These are phyloP conservation scores for Cadophora sp. DNA, from an alignment of 2,329 filamentous ascomycete genomes.

Conservation along the genomic window DNA sequence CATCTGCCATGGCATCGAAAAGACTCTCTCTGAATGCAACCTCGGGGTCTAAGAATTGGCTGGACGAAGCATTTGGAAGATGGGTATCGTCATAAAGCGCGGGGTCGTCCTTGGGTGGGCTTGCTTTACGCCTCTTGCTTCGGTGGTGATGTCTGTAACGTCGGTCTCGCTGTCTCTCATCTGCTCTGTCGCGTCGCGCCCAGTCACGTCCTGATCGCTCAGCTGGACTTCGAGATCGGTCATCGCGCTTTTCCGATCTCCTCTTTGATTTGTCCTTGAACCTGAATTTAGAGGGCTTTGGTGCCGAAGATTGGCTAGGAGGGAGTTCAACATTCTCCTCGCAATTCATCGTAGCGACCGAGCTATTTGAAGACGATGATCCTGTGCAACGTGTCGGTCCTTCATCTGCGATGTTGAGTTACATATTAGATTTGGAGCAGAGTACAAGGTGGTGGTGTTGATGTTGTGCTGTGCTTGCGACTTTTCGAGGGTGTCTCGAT, in stretches of 20 bases:
- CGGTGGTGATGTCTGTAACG: conserved; percentile 39
- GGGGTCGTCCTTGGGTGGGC: conserved; percentile 43
- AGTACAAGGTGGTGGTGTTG: neutral
- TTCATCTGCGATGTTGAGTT: neutral
- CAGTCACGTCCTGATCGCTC: conserved; percentile 2
- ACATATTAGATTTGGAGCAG: neutral
- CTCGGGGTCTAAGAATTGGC: conserved; percentile 64
- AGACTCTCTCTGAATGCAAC: conserved; percentile 89
- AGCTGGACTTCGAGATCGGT: conserved; percentile 16
- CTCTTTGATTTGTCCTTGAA: conserved; percentile 43
- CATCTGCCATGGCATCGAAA: conserved; percentile 95
- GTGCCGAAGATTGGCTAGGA: conserved; percentile 16
- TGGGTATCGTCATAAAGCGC: conserved; percentile 49
- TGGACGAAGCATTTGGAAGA: conserved; percentile 46
- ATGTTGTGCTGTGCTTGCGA: neutral
- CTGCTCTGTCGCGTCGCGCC: conserved; percentile 17
- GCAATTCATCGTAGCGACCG: conserved; percentile 29
- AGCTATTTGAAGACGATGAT: neutral
- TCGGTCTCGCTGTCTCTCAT: conserved; percentile 23
- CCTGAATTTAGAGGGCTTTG: conserved; percentile 36
- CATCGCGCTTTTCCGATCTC: conserved; percentile 24
- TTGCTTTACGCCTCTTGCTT: conserved; percentile 36
- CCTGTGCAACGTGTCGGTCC: neutral
- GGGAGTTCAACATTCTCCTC: conserved; percentile 17
- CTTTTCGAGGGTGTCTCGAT: conserved; percentile 7